Evolutionary conservation across 2,329 filamentous ascomycete genomes (phyloP), one percentile per base, ranked within the genome.

Genomic region (Claviceps digitariae): DNA sequence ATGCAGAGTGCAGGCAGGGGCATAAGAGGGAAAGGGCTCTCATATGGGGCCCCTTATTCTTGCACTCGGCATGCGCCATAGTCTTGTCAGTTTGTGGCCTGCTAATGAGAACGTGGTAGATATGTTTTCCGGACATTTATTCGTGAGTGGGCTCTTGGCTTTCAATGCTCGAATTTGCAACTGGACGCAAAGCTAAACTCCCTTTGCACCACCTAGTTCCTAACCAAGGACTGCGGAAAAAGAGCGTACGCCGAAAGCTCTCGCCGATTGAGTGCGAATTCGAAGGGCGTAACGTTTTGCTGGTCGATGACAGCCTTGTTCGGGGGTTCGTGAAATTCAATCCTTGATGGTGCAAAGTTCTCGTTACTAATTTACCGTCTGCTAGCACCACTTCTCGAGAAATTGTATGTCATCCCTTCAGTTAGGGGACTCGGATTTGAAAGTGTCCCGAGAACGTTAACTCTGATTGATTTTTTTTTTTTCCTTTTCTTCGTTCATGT

Each of bases 231-330:
- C 53, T 65, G 55, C 74, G 79, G 83, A 20, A 93, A 63, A 91
- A 91, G 70, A 86, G 88, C 59, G 89, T 97, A 10, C 84, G 91
- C 4, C 81, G 90, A 49, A 97, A 97, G 72, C 77, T 97, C 41
- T 91, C 87, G 56, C 82, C 90, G 21, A 95, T 96, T 69, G 81
- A 83, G 27, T 82, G 84, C 40, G 90, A 96, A 65, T 96, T 96
- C 69, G 75, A 83, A 54, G 87, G 79, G 59, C 84, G 86, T 61
- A 86, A 84, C 55, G 86, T 97, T 8, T 75, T 90, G 12, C 73
- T 97, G 0, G 87, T 96, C 1, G 91, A 96, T 61, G 91, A 96
- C 69, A 88, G 83, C 61, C 89, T 95, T 55, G 90, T 95, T 4
- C 81, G 90, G 8, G 90, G 20, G 52, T 38, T 29, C 12, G 46